Conservation (phyloP, 441 rosid species). For the Erodium moschatum region DNA sequence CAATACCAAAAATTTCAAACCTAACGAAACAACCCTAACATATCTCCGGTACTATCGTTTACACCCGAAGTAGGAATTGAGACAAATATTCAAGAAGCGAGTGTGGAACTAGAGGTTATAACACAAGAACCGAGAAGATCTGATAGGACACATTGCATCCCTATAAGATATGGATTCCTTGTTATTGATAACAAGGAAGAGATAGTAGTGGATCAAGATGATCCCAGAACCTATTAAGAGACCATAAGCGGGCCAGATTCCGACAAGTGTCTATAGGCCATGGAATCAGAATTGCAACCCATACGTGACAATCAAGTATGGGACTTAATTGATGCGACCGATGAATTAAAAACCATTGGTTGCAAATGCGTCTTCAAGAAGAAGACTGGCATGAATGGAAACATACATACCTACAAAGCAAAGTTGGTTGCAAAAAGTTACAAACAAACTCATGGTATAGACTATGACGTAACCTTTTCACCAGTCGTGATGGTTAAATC, state of each 20-base stretch:
- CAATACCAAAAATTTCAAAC: too few species aligned
- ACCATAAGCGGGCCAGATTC: slow-evolving; percentile 4
- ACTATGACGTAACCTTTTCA: slow-evolving; percentile 18
- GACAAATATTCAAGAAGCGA: too few species aligned
- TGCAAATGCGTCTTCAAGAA: too few species aligned
- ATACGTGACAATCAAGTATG: slow-evolving; percentile 17
- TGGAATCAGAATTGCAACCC: slow-evolving; percentile 18
- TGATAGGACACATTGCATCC: too few species aligned
- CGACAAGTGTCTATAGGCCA: slow-evolving; percentile 18
- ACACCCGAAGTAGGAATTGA: too few species aligned
- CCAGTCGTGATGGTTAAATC: slow-evolving; percentile 17
- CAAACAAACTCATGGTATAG: not conserved
- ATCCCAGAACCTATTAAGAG: slow-evolving; percentile 11
- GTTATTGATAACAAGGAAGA: too few species aligned
- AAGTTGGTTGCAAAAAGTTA: slow-evolving; percentile 18
- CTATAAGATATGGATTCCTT: too few species aligned
- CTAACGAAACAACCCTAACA: too few species aligned
- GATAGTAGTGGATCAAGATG: not conserved
- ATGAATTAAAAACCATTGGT: too few species aligned
- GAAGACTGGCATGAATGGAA: slow-evolving; percentile 4
- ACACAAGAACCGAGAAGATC: too few species aligned
- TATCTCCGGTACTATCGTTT: too few species aligned
- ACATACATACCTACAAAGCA: slow-evolving; percentile 14
- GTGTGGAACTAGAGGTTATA: too few species aligned
- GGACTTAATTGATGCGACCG: slow-evolving; percentile 10